Evolutionary conservation across 2,329 filamentous ascomycete genomes (phyloP).

Genomic region (Fusarium dimerum): DNA sequence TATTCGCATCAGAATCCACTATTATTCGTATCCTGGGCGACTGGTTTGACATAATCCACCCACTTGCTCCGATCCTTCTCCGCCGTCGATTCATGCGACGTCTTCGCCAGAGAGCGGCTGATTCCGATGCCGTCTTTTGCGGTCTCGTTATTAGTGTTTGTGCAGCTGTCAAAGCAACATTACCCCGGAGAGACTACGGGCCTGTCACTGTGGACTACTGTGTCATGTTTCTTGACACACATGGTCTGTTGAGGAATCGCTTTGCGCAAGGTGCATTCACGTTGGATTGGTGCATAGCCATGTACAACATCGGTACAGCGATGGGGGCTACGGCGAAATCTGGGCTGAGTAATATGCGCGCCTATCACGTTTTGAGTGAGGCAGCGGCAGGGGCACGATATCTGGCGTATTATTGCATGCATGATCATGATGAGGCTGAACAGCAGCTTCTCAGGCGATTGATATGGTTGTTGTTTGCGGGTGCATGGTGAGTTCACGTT

Average conservation of each 20-base stretch:
- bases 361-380: constrained; percentile 26
- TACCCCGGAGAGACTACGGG: constrained; percentile 29
- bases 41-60: constrained; percentile 40
- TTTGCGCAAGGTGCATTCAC: constrained; percentile 23
- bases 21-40: constrained; percentile 28
- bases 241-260: constrained; percentile 24
- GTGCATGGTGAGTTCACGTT: constrained; percentile 22
- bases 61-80: constrained; percentile 36
- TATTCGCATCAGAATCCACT: constrained; percentile 15
- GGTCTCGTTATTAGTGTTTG: constrained; percentile 38
- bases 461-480: constrained; percentile 37
- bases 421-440: constrained; percentile 22
- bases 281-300: constrained; percentile 38
- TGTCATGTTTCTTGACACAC: constrained; percentile 30
- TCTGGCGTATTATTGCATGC: constrained; percentile 30
- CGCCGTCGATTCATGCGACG: constrained; percentile 33
- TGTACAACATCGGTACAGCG: constrained; percentile 37
- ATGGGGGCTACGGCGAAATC: constrained; percentile 13
- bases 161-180: constrained; percentile 35
- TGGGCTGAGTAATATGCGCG: constrained; percentile 16
- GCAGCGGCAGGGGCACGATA: constrained; percentile 33
- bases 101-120: constrained; percentile 26
- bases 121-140: constrained; percentile 31
- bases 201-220: constrained; percentile 32
- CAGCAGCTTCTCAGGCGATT: constrained; percentile 36